Base-by-base conservation (phyloP, 2,329 filamentous ascomycete species). In the Xylaria digitata region DNA sequence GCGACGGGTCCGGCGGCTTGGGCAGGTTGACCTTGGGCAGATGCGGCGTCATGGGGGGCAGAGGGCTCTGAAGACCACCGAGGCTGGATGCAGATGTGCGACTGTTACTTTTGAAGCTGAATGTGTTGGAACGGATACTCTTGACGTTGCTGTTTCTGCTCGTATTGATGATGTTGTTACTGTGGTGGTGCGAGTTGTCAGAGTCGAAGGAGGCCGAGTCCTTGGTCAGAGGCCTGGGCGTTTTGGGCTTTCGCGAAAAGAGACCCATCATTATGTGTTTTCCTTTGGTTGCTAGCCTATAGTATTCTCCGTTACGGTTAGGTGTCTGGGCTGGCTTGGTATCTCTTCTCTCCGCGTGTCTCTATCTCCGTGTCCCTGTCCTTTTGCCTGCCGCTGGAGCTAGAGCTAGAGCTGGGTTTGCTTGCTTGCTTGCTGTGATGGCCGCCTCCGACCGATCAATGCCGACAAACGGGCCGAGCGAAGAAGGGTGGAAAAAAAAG, bases 1-100 rank as follows among this genome's bases (percentile, higher is more conserved):
- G 85, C 69, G 90, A 86, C 75, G 95, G 94, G 80, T 98, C 94
- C 32, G 95, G 94, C 17, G 94, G 89, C 75, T 89, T 90, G 56
- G 95, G 92, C 54, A 98, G 87, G 70, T 93, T 88, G 75, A 96
- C 85, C 79, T 94, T 92, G 73, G 91, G 89, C 72, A 94, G 71
- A 78, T 76, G 66, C 78, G 80, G 83, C 42, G 85, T 83, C 77
- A 87, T 85, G 52, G 85, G 84, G 11, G 84, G 83, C 66, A 83
- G 69, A n/a, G 85, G 83, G 2, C 83, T 85, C 37, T 75, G 81
- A 5, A 84, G 82, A 48, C 80, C 80, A 6, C 69, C 67, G 23
- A 69, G 50, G 71, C 84, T 87, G 62, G 81, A 80, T 54, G 80
- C 84, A 7, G 86, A 87, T 17, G 81, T 79, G 73, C 86, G 84